Evolutionary conservation across 495 filamentous ascomycete genomes (phyloP), one percentile per base, ranked within the genome.

Genomic region (Penicillium taxi): DNA sequence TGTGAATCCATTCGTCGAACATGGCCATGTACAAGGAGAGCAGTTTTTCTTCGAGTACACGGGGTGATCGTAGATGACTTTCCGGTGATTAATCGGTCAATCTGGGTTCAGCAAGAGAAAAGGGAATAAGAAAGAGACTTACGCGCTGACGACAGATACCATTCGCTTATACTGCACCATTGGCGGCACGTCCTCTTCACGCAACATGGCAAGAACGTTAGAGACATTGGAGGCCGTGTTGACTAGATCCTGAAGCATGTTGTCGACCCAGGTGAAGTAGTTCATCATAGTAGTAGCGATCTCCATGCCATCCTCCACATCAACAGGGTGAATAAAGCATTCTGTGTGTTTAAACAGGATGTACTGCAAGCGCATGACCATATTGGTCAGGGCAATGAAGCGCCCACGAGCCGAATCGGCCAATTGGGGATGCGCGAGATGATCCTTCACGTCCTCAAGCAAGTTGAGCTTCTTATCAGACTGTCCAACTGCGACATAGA

Each of bases 1-100:
- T 48, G 39, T 56, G 56, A 13, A 64, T 29, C 46, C 50, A 61
- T 23, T 37, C 25, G 17, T 61, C 56, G 32, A 45, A 64, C 2
- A 64, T 32, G 3, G 53, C 37, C 7, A 51, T 31, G 32, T 52
- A 54, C 24, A 47, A 13, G 13, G 34, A 11, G 1, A 64, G 45
- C 5, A 64, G 45, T 1, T 17, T 30, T 9, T 50, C 37, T 32
- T 61, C 60, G 9, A 47, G 14, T 3, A 26, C n/a, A 5, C 44
- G 51, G 2, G 53, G 41, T 19, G 48, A 51, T 9, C 40, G 37
- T 24, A 64, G 39, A 26, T 46, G 41, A 4, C 53, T 61, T 11
- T 7, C 15, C 9, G 3, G 20, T 30, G 14, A 25, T 27, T 18
- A 16, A 33, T 20, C 6, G 3, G 6, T 17, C 16, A 18, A 20